These are phyloP conservation scores for Hysterium pulicare DNA, from an alignment of 2,329 filamentous ascomycete genomes.

Conservation along the genomic window DNA sequence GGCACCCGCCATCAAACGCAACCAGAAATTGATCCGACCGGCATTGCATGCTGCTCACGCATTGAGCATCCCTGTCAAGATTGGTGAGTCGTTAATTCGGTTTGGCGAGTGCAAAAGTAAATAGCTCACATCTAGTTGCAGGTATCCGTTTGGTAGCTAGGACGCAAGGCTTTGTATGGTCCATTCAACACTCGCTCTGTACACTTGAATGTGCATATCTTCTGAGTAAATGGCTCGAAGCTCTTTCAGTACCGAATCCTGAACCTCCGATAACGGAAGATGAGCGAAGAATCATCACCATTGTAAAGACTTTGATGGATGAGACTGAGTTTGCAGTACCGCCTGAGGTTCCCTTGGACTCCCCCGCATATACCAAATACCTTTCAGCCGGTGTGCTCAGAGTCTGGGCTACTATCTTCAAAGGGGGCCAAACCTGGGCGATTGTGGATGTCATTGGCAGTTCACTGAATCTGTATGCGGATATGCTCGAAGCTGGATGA, in stretches of 20 bases:
- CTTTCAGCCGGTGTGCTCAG: slow-evolving; percentile 40
- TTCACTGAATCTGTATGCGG: slow-evolving; percentile 40
- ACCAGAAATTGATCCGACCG: slow-evolving; percentile 58
- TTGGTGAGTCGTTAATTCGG: slow-evolving; percentile 23
- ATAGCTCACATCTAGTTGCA: background rate
- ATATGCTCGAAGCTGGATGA: slow-evolving; percentile 39
- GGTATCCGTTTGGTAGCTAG: slow-evolving; percentile 32
- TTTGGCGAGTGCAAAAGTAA: background rate
- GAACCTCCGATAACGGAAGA: slow-evolving; percentile 37
- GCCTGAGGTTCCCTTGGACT: slow-evolving; percentile 25
- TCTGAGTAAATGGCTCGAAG: slow-evolving; percentile 41
- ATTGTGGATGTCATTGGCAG: slow-evolving; percentile 42
- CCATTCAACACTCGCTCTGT: slow-evolving; percentile 40
- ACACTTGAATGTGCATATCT: slow-evolving; percentile 40
- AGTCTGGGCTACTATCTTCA: slow-evolving; percentile 43
- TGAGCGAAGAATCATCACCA: slow-evolving; percentile 34
- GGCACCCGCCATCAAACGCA: slow-evolving; percentile 58
- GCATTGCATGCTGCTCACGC: slow-evolving; percentile 67
- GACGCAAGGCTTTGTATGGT: slow-evolving; percentile 40
- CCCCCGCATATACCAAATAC: slow-evolving; percentile 30
- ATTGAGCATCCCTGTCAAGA: slow-evolving; percentile 63
- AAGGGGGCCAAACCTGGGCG: slow-evolving; percentile 43
- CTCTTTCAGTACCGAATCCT: slow-evolving; percentile 26
- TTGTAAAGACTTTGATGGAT: slow-evolving; percentile 43
- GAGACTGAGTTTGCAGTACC: slow-evolving; percentile 36